Evolutionary conservation across 306 rosid genomes (phyloP).

Genomic region (Senna tora): DNA sequence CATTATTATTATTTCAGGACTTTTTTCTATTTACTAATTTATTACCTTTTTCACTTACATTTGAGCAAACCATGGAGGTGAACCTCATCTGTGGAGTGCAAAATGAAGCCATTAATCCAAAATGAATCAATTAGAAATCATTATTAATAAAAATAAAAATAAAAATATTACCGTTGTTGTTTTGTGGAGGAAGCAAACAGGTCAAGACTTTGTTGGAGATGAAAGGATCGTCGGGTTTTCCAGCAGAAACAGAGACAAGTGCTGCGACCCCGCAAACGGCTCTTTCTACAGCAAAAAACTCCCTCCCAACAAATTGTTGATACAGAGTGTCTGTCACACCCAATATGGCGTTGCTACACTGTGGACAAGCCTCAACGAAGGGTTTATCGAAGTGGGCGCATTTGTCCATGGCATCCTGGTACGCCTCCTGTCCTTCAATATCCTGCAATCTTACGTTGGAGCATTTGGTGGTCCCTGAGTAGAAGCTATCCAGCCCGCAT

Average conservation of each 20-base stretch:
- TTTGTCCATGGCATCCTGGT: constrained; percentile 34
- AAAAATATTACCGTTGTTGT: no score
- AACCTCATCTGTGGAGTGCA: not conserved
- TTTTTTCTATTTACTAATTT: no score
- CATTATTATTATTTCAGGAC: no score
- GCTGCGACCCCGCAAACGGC: constrained; percentile 60
- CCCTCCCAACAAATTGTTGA: not conserved
- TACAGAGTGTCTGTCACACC: constrained; percentile 38
- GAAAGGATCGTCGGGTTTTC: constrained; percentile 28
- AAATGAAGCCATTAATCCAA: no score
- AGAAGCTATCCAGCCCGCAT: constrained; percentile 52
- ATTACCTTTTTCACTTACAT: no score
- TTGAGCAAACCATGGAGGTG: constrained; percentile 11
- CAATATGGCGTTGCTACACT: constrained; percentile 42
- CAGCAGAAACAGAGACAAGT: constrained; percentile 54
- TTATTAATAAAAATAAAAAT: no score
- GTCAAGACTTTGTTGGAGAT: constrained; percentile 42
- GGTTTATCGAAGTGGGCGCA: constrained; percentile 48
- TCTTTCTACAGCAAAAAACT: constrained; percentile 26
- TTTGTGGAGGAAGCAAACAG: constrained; percentile 49
- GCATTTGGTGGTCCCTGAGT: constrained; percentile 26
- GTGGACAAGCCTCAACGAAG: constrained; percentile 36
- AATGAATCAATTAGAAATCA: no score
- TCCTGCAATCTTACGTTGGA: constrained; percentile 30
- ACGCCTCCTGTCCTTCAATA: constrained; percentile 6